phyloP scores from a whole-genome alignment of 1,284 basidiomycete genomes.

The Cryptococcus wingfieldii region DNA sequence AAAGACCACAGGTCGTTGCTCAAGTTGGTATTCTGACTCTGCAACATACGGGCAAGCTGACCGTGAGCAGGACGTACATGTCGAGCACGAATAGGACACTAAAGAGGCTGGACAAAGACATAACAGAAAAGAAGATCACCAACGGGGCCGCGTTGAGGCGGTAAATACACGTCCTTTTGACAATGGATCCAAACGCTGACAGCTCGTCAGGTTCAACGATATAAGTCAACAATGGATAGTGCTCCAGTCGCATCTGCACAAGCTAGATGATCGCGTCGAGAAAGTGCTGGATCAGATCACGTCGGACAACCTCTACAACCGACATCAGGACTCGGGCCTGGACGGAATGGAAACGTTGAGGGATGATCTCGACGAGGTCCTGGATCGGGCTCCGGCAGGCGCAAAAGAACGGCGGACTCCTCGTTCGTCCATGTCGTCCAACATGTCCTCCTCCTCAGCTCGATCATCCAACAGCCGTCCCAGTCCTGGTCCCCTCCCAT shows the following conservation, averaged over 20 bases:
- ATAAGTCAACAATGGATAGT: constrained; percentile 25
- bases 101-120: constrained; percentile 87
- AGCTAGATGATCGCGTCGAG: constrained; percentile 30
- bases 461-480: constrained; percentile 4
- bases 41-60: constrained; percentile 53
- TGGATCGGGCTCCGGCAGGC: background rate
- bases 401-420: background rate
- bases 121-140: constrained; percentile 82
- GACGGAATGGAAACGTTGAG: constrained; percentile 25
- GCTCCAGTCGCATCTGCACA: constrained; percentile 28
- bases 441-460: constrained; percentile 7
- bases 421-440: constrained; percentile 20
- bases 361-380: constrained; percentile 5
- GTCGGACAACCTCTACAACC: background rate
- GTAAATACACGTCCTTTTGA: constrained; percentile 31
- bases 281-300: constrained; percentile 20
- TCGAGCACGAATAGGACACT: constrained; percentile 88
- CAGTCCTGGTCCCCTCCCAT: background rate
- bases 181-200: constrained; percentile 1
- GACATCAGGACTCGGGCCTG: background rate
- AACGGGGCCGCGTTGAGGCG: constrained; percentile 88
- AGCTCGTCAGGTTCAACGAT: constrained; percentile 23
- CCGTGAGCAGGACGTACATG: constrained; percentile 57
- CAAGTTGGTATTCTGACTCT: background rate
- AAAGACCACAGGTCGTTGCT: constrained; percentile 29